Conservation (phyloP, 164 flowering plant species). For the Tetrastigma voinierianum region DNA sequence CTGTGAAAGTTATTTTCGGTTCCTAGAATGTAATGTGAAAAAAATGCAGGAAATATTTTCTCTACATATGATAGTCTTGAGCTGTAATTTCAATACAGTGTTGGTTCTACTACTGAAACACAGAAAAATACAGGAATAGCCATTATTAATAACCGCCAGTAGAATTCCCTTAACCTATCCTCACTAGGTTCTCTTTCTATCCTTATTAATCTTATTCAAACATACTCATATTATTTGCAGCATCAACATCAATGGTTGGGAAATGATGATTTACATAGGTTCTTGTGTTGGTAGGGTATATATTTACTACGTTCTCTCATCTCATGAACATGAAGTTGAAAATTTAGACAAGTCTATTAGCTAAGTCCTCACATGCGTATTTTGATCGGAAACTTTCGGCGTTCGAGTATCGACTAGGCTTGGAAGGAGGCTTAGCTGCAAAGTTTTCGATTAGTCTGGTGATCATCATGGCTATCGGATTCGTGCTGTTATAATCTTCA, state of each 20-base stretch:
- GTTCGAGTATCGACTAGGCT: slow-evolving; percentile 49
- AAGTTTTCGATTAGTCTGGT: slow-evolving; percentile 33
- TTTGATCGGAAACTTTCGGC: slow-evolving; percentile 14
- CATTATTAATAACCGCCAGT: too few relatives aligned
- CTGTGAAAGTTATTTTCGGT: too few relatives aligned
- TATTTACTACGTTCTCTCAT: not conserved
- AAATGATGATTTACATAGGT: slow-evolving; percentile 72
- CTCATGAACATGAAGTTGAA: not conserved
- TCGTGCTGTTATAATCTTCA: slow-evolving; percentile 23
- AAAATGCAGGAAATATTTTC: too few relatives aligned
- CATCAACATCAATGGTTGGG: slow-evolving; percentile 61
- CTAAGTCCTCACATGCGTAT: not conserved
- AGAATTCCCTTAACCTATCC: too few relatives aligned
- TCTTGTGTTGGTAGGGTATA: slow-evolving; percentile 52
- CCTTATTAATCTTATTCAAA: not conserved
- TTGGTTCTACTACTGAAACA: slow-evolving; percentile 59
- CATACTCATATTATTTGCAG: slow-evolving; percentile 28
- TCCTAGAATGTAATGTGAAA: too few relatives aligned
- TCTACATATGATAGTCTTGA: slow-evolving; percentile 38
- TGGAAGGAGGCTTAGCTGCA: slow-evolving; percentile 39
- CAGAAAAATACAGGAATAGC: slow-evolving; percentile 47
- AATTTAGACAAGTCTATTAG: too few relatives aligned
- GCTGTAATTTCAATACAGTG: slow-evolving; percentile 57
- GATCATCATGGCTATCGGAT: slow-evolving; percentile 27
- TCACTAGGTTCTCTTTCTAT: slow-evolving; percentile 65